These are phyloP conservation scores for Fraxinus platypoda DNA, from an alignment of 305 asterid genomes.

Conservation along the genomic window DNA sequence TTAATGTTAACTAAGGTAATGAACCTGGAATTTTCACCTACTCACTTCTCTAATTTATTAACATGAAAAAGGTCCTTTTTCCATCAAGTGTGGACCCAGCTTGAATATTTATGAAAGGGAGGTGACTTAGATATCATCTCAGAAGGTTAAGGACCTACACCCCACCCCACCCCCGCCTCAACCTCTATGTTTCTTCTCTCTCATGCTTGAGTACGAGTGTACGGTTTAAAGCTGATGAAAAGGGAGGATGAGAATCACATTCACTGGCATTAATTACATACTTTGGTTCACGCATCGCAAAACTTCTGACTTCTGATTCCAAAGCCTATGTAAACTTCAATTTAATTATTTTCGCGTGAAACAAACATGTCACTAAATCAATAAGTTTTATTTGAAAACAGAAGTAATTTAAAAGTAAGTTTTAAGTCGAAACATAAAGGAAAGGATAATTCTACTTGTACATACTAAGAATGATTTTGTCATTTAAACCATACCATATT, in stretches of 20 bases:
- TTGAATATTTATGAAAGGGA: neutral
- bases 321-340: neutral
- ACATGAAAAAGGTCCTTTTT: neutral
- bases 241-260: neutral
- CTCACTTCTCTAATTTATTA: neutral
- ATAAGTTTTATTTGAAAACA: no score
- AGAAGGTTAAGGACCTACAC: neutral
- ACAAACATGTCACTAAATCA: neutral
- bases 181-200: neutral
- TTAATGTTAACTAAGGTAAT: no score
- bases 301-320: neutral
- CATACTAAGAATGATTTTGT: no score
- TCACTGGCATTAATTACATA: no score
- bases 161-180: neutral
- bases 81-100: neutral
- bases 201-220: neutral
- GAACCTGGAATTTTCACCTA: neutral
- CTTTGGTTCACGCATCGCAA: neutral
- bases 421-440: neutral
- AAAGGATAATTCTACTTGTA: no score
- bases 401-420: no score
- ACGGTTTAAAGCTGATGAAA: neutral
- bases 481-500: no score
- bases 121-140: no score
- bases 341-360: neutral